Evolutionary conservation across 441 rosid genomes (phyloP).

Genomic region (Daphne laureola): DNA sequence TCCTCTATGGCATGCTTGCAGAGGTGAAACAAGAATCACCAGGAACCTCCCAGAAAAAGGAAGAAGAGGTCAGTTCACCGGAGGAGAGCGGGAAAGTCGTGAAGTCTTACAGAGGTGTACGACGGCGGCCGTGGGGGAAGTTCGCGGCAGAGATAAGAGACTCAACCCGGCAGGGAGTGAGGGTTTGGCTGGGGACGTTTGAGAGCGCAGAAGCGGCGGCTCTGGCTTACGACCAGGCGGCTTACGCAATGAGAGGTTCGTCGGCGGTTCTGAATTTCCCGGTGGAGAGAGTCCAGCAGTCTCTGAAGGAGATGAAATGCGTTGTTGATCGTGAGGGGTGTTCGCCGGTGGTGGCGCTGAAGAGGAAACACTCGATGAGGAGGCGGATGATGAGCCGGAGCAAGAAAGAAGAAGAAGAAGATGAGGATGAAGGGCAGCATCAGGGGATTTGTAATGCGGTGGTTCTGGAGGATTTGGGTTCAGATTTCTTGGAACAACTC

Average conservation of each 20-base stretch:
- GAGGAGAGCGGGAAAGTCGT: constrained; percentile 26
- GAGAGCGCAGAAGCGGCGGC: constrained; percentile 91
- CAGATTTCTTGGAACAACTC: constrained; percentile 66
- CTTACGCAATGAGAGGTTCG: constrained; percentile 76
- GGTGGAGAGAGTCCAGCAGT: constrained; percentile 55
- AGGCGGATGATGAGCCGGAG: constrained; percentile 36
- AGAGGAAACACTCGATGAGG: constrained; percentile 70
- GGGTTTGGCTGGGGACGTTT: constrained; percentile 92
- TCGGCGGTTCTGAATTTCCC: constrained; percentile 76
- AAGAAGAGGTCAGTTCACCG: constrained; percentile 43
- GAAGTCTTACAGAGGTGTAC: constrained; percentile 69
- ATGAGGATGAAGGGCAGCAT: too few relatives aligned
- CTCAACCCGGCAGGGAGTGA: constrained; percentile 59
- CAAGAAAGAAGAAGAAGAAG: constrained; percentile 35
- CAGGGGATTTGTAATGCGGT: constrained; percentile 36
- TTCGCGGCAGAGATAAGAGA: constrained; percentile 94
- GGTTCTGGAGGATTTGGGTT: constrained; percentile 76
- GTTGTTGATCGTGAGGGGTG: constrained; percentile 31
- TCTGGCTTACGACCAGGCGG: constrained; percentile 87
- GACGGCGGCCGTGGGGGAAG: constrained; percentile 91
- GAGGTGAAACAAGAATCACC: constrained; percentile 28
- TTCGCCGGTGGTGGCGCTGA: constrained; percentile 82
- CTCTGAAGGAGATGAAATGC: constrained; percentile 50
- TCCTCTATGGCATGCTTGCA: constrained; percentile 51
- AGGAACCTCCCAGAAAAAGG: constrained; percentile 19